Evolutionary conservation across 225 moss, liverwort and hornwort genomes (phyloP), one percentile per base, ranked within the genome.

Genomic region (Ulota crispa): DNA sequence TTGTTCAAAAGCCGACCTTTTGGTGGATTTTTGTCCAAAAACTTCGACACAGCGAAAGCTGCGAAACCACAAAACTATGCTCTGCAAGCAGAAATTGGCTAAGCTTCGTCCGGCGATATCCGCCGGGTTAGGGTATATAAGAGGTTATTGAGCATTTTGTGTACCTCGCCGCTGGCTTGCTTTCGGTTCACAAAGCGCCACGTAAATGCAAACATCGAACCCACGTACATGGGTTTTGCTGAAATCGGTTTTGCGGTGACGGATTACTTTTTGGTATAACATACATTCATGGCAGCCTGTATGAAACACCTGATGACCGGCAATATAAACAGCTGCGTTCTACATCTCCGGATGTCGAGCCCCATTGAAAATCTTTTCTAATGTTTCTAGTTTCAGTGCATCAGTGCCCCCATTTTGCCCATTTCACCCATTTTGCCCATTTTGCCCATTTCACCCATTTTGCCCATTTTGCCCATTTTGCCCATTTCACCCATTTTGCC

Each of bases 171-270:
- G 30, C 8, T 32, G 31, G 60, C 45, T 79, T 79, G 73, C 66
- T 43, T 87, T 73, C 37, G 84, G 84, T 69, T n/a, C 64, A 73
- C 64, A 70, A 57, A 27, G 13, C 26, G 74, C 87, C 87, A 87
- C 84, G 87, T 81, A 21, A 76, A 67, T 68, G 53, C 18, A 56
- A 32, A 10, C 56, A 13, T 50, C n/a, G 57, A 53, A 41, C 53
- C 34, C 24, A 60, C 45, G 36, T 68, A 45, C n/a, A 19, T 18
- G n/a, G 5, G 20, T 61, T 61, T 43, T 27, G 18, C 47, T 15
- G 47, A 1, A 50, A 50, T 50, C 50, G 15, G 5, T 18, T 45
- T 61, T 43, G 80, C 72, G 68, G 80, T 77, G 43, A 54, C 30
- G 20, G 36, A 13, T 26, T 43, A 27, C 36, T 64, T 50, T 50